Evolutionary conservation across 2,329 filamentous ascomycete genomes (phyloP).

Genomic region (Botryotinia narcissicola): DNA sequence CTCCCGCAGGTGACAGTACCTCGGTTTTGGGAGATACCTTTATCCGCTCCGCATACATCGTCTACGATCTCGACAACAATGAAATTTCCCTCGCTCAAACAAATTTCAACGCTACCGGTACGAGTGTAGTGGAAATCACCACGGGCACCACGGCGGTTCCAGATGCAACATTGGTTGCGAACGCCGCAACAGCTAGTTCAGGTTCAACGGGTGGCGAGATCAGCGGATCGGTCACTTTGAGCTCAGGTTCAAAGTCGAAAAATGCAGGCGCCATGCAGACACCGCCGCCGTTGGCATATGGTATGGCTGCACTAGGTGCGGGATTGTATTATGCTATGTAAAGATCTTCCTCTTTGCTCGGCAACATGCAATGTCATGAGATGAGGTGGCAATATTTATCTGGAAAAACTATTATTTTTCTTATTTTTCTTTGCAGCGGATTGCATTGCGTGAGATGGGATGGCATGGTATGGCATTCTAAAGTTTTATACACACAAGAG

Average conservation of each 20-base stretch:
- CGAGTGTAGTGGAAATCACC: conserved; percentile 55
- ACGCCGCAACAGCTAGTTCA: conserved; percentile 49
- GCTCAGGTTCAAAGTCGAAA: conserved; percentile 25
- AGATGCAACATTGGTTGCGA: conserved; percentile 50
- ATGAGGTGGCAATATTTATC: neutral
- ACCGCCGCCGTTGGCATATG: conserved; percentile 25
- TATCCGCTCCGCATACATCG: conserved; percentile 70
- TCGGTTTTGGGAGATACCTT: conserved; percentile 72
- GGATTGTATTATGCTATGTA: conserved; percentile 31
- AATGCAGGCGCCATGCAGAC: conserved; percentile 22
- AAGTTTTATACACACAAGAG: neutral
- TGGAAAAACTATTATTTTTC: neutral
- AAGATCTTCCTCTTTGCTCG: neutral
- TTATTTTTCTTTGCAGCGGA: neutral
- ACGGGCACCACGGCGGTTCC: conserved; percentile 51
- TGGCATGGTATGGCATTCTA: neutral
- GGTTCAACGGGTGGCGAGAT: conserved; percentile 22
- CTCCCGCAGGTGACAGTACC: conserved; percentile 54
- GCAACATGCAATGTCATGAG: conserved; percentile 12
- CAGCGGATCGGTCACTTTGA: conserved; percentile 22
- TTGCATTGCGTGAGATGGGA: neutral
- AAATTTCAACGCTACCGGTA: conserved; percentile 54
- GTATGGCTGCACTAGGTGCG: conserved; percentile 29
- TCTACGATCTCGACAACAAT: conserved; percentile 71
- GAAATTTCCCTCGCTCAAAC: conserved; percentile 69